Base-by-base conservation (phyloP, 176 grass and related monocot genomes). In the Oryza punctata region DNA sequence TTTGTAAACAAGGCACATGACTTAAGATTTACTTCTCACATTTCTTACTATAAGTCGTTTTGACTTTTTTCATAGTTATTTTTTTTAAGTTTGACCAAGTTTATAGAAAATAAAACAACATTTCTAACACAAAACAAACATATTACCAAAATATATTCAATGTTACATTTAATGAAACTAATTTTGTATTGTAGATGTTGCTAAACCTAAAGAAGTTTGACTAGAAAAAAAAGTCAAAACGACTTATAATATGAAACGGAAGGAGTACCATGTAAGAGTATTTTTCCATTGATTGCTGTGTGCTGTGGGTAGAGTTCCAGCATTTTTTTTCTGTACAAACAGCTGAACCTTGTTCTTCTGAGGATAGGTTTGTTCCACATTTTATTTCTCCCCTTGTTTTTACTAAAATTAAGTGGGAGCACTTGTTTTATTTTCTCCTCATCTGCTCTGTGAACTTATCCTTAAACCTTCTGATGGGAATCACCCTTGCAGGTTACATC, bases 401-500 rank as follows among this genome's bases (percentile, higher is more conserved):
- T 81, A 70, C 30, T 70, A 19, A 45, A 11, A 69, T 54, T 59
- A 29, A 38, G 54, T 37, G 10, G 43, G 30, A 65, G 38, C 28
- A 78, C 6, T 40, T 54, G 16, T 78, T 65, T 52, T n/a, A 28
- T 71, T 50, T 72, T 40, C 11, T 12, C 30, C 24, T 7, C 25
- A 32, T 68, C 1, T 85, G 65, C 50, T 69, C 40, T 76, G 8
- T n/a, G 23, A 52, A 65, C 38, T 38, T 63, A 4, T 41, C 63
- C 63, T 9, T 50, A 33, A 63, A 14, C 16, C 12, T 76, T 75
- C 21, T 10, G 5, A 71, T 21, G 19, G 47, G 40, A 10, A 75
- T 47, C 35, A 24, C 82, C 71, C 24, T 54, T 84, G 26, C 84
- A 93, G 91, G 86, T 96, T 59, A 96, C 91, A 70, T 89, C 91